Evolutionary conservation across 75 land plant species (phyloP).

Genomic region (Cunninghamia lanceolata): DNA sequence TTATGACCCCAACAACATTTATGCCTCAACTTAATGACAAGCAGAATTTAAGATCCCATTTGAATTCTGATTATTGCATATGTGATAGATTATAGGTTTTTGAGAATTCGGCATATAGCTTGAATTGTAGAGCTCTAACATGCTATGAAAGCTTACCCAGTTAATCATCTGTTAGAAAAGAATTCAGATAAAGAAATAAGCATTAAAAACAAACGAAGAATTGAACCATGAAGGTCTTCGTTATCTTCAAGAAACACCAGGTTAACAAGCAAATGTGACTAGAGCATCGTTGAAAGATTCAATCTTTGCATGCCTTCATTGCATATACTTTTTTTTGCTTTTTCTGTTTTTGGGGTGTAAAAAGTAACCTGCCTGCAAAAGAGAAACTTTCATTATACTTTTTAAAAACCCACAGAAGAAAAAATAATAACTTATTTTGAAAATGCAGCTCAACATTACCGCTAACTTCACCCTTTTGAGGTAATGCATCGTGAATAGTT

Average conservation of each 20-base stretch:
- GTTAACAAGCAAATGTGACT: neutral
- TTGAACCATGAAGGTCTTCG: neutral
- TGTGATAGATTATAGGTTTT: neutral
- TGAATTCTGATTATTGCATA: too few relatives aligned
- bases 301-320: neutral
- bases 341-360: neutral
- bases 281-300: neutral
- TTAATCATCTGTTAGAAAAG: neutral
- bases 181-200: neutral
- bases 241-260: neutral
- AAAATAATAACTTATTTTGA: neutral
- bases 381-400: neutral
- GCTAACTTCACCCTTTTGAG: neutral
- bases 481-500: constrained; percentile 2
- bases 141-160: neutral
- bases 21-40: neutral
- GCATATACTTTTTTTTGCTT: neutral
- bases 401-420: neutral
- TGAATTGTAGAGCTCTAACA: too few relatives aligned
- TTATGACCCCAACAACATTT: neutral
- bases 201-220: neutral
- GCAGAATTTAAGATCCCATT: too few relatives aligned
- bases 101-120: neutral
- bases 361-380: neutral
- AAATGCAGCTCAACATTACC: neutral